Evolutionary conservation across 257 asterid genomes (phyloP).

Genomic region (Coffea canephora): DNA sequence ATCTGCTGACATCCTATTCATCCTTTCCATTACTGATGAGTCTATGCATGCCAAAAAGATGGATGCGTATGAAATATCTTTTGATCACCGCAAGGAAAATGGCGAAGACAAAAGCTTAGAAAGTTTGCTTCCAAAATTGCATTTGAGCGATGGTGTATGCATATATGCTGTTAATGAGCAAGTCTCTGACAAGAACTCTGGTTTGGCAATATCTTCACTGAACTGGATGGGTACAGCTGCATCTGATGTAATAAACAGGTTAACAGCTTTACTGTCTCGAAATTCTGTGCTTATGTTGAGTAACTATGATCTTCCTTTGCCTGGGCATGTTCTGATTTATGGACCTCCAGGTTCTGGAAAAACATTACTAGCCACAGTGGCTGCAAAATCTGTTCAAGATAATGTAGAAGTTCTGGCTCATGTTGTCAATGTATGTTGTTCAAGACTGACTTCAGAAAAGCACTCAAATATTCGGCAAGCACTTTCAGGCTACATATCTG

Average conservation of each 20-base stretch:
- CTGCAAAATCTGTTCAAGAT: conserved; percentile 72
- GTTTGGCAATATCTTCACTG: conserved; percentile 54
- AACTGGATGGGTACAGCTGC: conserved; percentile 95
- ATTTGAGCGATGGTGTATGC: conserved; percentile 55
- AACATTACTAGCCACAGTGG: conserved; percentile 69
- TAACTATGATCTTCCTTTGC: conserved; percentile 65
- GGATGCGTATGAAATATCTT: conserved; percentile 58
- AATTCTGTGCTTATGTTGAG: conserved; percentile 57
- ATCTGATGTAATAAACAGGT: conserved; percentile 67
- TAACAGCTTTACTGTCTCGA: conserved; percentile 62
- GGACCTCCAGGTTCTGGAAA: conserved; percentile 31
- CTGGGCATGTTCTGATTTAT: conserved; percentile 84
- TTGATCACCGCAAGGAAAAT: conserved; percentile 40
- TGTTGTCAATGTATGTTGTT: conserved; percentile 65
- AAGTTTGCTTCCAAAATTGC: conserved; percentile 55
- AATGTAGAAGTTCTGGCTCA: conserved; percentile 78
- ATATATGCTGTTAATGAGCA: conserved; percentile 40
- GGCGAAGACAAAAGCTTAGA: conserved; percentile 44
- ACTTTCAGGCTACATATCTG: conserved; percentile 62
- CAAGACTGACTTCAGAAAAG: conserved; percentile 80
- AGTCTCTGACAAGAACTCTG: conserved; percentile 27
- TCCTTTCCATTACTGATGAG: conserved; percentile 62
- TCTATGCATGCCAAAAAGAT: conserved; percentile 34
- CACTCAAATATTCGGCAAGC: conserved; percentile 65
- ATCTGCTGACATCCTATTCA: conserved; percentile 57